Evolutionary conservation across 2,329 filamentous ascomycete genomes (phyloP).

Genomic region (Claviceps lovelessii): DNA sequence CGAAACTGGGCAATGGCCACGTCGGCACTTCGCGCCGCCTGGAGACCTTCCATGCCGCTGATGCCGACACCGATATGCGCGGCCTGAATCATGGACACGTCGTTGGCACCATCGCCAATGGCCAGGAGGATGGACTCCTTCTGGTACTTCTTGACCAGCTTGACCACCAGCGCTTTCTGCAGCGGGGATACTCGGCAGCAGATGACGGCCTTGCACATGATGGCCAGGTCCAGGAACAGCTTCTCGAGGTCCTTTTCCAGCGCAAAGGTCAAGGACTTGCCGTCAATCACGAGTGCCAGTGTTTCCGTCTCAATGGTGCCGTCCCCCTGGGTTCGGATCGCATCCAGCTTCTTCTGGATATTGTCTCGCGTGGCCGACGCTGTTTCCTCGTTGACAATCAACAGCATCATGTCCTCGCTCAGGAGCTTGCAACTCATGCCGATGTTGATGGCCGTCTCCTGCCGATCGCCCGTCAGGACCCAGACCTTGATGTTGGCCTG

Average conservation of each 20-base stretch:
- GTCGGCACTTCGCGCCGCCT: slow-evolving; percentile 89
- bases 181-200: slow-evolving; percentile 94
- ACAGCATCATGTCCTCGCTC: slow-evolving; percentile 94
- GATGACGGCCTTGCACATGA: slow-evolving; percentile 97
- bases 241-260: slow-evolving; percentile 90
- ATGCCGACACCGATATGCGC: slow-evolving; percentile 97
- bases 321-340: slow-evolving; percentile 70
- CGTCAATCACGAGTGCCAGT: slow-evolving; percentile 85
- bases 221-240: slow-evolving; percentile 77
- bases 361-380: slow-evolving; percentile 71
- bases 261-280: slow-evolving; percentile 85
- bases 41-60: slow-evolving; percentile 89
- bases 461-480: slow-evolving; percentile 93
- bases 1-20: slow-evolving; percentile 93
- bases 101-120: slow-evolving; percentile 94
- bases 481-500: slow-evolving; percentile 96
- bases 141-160: slow-evolving; percentile 86
- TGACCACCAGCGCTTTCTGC: slow-evolving; percentile 94
- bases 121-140: slow-evolving; percentile 83
- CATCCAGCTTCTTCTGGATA: slow-evolving; percentile 82
- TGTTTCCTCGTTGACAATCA: slow-evolving; percentile 88
- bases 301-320: slow-evolving; percentile 68
- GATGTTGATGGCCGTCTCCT: slow-evolving; percentile 98
- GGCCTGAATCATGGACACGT: slow-evolving; percentile 99
- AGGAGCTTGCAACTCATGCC: slow-evolving; percentile 99